Evolutionary conservation across 768 basidiomycete species (phyloP), one percentile per base, ranked within the genome.

Genomic region (Macrolepiota dolichaula): DNA sequence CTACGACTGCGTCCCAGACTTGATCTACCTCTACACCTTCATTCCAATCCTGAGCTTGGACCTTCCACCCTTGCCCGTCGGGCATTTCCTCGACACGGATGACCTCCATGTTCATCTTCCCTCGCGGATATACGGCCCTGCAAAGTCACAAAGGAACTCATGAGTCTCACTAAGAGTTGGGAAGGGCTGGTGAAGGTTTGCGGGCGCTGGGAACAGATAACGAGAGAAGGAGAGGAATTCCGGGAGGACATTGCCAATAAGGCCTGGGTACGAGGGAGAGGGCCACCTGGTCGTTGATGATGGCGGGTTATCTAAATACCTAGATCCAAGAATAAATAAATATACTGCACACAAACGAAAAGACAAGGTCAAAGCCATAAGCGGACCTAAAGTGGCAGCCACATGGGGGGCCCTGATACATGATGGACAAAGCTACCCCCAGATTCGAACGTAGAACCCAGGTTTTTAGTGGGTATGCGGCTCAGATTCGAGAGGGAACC

Each of bases 231-330:
- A 73, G 19, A 79, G 69, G 58, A 73, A 78, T 47, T 81, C 76
- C 0, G 82, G 78, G 2, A 81, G 72, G 59, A 83, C 78, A 57
- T 84, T 83, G 24, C 82, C 81, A 40, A 84, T 76, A 54, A 84
- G 66, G 4, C 70, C 76, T 19, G 74, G 75, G 59, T 84, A 84
- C 0, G 80, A 79, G 1, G 81, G 79, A 6, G 80, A 78, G 0
- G 76, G 72, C 83, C 81, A 83, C 24, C 70, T 69, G 25, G n/a
- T 51, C 50, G 42, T 57, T 22, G 12, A 19, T 15, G 36, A 54
- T 4, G 44, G 25, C 4, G 63, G 66, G 32, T 71, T 67, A 44
- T 76, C 74, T 15, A 75, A 62, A 62, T 76, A 69, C 76, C 77
- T 77, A 42, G 2, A 47, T 11, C 10, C 65, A 72, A 56, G 37